phyloP scores from a whole-genome alignment of 2,329 filamentous ascomycete genomes.

The Pseudogymnoascus sp. region DNA sequence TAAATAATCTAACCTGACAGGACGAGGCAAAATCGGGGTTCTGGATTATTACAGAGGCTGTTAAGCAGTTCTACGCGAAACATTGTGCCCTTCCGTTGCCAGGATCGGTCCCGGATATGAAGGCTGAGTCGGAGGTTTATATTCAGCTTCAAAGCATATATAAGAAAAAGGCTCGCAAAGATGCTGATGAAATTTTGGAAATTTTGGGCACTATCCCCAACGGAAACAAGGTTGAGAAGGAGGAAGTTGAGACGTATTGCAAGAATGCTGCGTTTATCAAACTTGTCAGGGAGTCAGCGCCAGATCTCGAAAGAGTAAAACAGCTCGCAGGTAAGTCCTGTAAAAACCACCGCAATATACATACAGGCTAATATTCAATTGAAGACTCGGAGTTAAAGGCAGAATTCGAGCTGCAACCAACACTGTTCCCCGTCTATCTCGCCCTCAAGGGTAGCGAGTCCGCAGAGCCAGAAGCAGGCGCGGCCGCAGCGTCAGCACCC shows the following conservation, averaged over 20 bases:
- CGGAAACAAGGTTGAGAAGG: slow-evolving; percentile 50
- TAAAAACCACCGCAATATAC: not conserved
- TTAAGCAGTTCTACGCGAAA: slow-evolving; percentile 66
- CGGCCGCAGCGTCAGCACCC: slow-evolving; percentile 36
- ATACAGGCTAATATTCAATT: slow-evolving; percentile 10
- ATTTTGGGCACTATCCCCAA: slow-evolving; percentile 46
- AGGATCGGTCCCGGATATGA: slow-evolving; percentile 92
- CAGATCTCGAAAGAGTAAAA: not conserved
- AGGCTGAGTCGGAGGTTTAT: slow-evolving; percentile 84
- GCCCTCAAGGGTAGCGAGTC: slow-evolving; percentile 50
- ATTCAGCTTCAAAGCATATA: slow-evolving; percentile 87
- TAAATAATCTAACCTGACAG: slow-evolving; percentile 14
- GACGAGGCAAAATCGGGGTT: slow-evolving; percentile 56
- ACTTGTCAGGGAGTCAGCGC: slow-evolving; percentile 51
- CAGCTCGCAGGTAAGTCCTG: slow-evolving; percentile 5
- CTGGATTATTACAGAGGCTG: slow-evolving; percentile 79
- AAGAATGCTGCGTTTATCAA: slow-evolving; percentile 92
- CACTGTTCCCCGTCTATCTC: slow-evolving; percentile 61
- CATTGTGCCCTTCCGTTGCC: slow-evolving; percentile 72
- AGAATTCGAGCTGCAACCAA: slow-evolving; percentile 39
- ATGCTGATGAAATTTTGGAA: slow-evolving; percentile 65
- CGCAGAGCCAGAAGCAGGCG: slow-evolving; percentile 12
- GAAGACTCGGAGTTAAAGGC: slow-evolving; percentile 10
- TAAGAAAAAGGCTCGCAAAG: slow-evolving; percentile 75
- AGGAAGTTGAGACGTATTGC: slow-evolving; percentile 85